Conservation (phyloP, 2,329 filamentous ascomycete genomes). For the Colletotrichum chrysophilum region DNA sequence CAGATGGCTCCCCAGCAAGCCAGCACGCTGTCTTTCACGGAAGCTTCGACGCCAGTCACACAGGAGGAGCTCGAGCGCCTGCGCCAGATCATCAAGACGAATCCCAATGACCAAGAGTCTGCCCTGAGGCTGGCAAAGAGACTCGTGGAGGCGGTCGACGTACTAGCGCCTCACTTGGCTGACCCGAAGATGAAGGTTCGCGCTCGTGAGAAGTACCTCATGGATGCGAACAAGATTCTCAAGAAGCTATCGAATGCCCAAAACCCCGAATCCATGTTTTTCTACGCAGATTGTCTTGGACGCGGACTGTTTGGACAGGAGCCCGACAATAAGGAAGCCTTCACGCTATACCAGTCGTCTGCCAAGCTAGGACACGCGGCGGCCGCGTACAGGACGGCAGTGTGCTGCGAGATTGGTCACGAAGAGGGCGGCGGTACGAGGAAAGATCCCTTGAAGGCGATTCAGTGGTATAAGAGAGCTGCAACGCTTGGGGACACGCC, state of each 20-base stretch:
- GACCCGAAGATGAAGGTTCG: slow-evolving; percentile 78
- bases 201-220: slow-evolving; percentile 80
- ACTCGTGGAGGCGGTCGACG: slow-evolving; percentile 82
- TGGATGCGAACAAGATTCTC: slow-evolving; percentile 87
- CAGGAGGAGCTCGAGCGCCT: slow-evolving; percentile 78
- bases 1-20: slow-evolving; percentile 30
- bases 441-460: slow-evolving; percentile 89
- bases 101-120: slow-evolving; percentile 73
- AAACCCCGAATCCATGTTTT: slow-evolving; percentile 90
- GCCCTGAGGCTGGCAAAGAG: slow-evolving; percentile 81
- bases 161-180: slow-evolving; percentile 67
- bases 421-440: slow-evolving; percentile 94
- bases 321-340: slow-evolving; percentile 89
- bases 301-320: slow-evolving; percentile 80
- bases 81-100: slow-evolving; percentile 70
- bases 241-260: slow-evolving; percentile 82
- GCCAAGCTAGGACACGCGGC: slow-evolving; percentile 87
- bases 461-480: slow-evolving; percentile 97
- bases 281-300: slow-evolving; percentile 87
- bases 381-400: slow-evolving; percentile 91
- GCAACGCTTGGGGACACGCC: slow-evolving; percentile 89
- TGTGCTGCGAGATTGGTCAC: slow-evolving; percentile 95
- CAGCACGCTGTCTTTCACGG: slow-evolving; percentile 1
- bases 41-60: slow-evolving; percentile 65
- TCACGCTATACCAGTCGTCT: slow-evolving; percentile 89